Evolutionary conservation across 805 yeast species (phyloP), one percentile per base, ranked within the genome.

Genomic region (Wickerhamomyces hampshirensis): DNA sequence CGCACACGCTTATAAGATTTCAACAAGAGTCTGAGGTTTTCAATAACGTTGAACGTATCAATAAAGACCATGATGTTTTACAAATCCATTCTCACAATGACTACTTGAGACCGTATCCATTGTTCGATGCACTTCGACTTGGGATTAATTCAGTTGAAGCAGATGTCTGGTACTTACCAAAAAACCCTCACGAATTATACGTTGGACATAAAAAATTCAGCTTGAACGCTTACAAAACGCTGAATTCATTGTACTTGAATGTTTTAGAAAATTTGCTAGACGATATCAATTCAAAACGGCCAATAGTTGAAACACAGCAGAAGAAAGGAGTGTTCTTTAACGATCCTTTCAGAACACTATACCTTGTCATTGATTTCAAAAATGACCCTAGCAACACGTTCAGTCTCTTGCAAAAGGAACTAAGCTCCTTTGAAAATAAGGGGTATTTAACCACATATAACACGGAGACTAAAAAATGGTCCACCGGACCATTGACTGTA

Each of bases 41-140:
- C 11, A 21, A 7, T 8, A 11, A 21, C 11, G 7, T 11, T 21
- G 10, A 21, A 8, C 7, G 10, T 8, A 21, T 7, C 24, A 7
- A 7, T 21, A 21, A 21, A 7, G 10, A 21, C 11, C 24, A 11
- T 11, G 11, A 7, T 21, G 10, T 11, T 8, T 21, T 21, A 21
- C 67, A 65, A 6, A 62, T 79, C 17, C 87, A 80, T 51, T 76
- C 84, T 1, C 87, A 80, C 51, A 80, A 80, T 50, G 86, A 80
- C 52, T 81, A 80, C 55, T 76, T 83, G 81, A 60, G 86, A 48
- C 40, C 51, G 4, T 48, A 60, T 5, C 86, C 86, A 1, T 60
- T 80, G 4, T 65, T 73, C 34, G 80, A 78, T 40, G 86, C 85
- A 0, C 53, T 68, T 10, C 47, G 53, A 4, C 42, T 51, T 16